phyloP scores from a whole-genome alignment of 2,329 filamentous ascomycete species.

The Drechmeria coniospora region DNA sequence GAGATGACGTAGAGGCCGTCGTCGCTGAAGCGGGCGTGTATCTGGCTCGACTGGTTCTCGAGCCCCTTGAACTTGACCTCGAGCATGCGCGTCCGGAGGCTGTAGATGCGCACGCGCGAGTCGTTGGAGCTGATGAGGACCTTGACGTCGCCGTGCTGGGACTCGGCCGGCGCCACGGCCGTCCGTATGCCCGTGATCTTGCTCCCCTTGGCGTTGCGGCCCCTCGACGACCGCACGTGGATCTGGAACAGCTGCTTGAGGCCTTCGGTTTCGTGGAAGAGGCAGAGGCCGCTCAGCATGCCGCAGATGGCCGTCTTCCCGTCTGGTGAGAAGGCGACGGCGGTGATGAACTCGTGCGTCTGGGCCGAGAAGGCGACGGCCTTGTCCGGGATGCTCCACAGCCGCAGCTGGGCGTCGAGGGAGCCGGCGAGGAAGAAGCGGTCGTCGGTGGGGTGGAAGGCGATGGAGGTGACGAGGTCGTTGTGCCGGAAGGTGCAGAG shows the following conservation, averaged over 20 bases:
- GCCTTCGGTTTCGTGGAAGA: constrained; percentile 87
- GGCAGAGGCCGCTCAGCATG: constrained; percentile 67
- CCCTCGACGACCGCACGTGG: constrained; percentile 81
- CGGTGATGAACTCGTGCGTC: constrained; percentile 77
- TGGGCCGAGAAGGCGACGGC: constrained; percentile 70
- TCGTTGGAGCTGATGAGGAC: constrained; percentile 90
- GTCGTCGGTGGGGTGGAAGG: constrained; percentile 89
- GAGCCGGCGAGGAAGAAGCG: constrained; percentile 93
- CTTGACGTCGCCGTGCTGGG: constrained; percentile 52
- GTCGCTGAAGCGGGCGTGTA: constrained; percentile 77
- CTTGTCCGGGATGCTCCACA: constrained; percentile 97
- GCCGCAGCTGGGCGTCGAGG: constrained; percentile 68
- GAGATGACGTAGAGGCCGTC: constrained; percentile 77
- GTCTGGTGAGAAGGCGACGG: constrained; percentile 85
- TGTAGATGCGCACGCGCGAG: constrained; percentile 80
- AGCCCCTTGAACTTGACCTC: constrained; percentile 87
- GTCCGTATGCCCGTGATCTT: constrained; percentile 94
- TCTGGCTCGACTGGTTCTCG: constrained; percentile 80
- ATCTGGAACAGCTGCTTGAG: constrained; percentile 73
- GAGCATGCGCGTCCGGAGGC: constrained; percentile 66
- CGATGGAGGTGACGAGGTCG: constrained; percentile 87
- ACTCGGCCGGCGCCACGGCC: constrained; percentile 34
- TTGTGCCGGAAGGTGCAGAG: constrained; percentile 88
- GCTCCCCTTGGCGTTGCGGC: constrained; percentile 88
- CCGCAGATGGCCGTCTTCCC: constrained; percentile 83